These are phyloP conservation scores for Pseudogymnoascus sp. DNA, from an alignment of 2,329 filamentous ascomycete genomes.

Conservation along the genomic window DNA sequence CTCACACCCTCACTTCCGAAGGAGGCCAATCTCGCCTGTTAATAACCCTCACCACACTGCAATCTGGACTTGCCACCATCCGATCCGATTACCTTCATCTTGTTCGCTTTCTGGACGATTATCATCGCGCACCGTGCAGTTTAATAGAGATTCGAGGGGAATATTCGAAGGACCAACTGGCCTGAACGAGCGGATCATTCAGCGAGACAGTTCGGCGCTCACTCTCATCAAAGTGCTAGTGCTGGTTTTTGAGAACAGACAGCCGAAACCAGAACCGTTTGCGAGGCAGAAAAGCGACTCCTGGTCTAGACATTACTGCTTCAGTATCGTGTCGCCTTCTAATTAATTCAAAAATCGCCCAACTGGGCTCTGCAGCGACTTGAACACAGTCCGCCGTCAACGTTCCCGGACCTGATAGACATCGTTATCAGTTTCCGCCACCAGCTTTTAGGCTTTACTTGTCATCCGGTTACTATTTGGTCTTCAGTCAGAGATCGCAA, in stretches of 20 bases:
- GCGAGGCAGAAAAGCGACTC: background rate
- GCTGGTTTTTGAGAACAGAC: background rate
- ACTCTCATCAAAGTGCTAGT: background rate
- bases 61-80: background rate
- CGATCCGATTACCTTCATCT: background rate
- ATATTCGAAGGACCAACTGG: background rate
- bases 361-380: background rate
- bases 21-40: background rate
- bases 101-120: background rate
- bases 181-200: background rate
- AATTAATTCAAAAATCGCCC: background rate
- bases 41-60: background rate
- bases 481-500: background rate
- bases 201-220: background rate
- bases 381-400: background rate
- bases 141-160: background rate
- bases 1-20: background rate
- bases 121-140: background rate
- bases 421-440: background rate
- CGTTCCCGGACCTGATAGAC: background rate
- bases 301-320: background rate
- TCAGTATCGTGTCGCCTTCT: background rate
- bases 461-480: background rate
- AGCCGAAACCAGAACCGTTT: background rate
- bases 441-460: background rate